Evolutionary conservation across 768 basidiomycete species (phyloP), one percentile per base, ranked within the genome.

Genomic region (Boletus pseudo-olivaceus): DNA sequence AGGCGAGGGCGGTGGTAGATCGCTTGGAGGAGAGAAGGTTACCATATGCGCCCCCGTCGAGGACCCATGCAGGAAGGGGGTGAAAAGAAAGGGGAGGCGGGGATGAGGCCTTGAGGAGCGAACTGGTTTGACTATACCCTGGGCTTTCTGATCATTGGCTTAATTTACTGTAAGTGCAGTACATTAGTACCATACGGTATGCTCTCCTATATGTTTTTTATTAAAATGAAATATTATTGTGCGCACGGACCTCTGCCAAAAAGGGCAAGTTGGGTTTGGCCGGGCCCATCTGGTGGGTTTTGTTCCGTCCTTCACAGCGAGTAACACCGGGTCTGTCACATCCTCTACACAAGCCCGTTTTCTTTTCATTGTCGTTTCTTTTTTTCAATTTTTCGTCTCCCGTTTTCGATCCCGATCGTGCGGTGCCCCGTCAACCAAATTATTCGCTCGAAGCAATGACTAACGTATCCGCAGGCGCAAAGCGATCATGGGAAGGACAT

Each of bases 381-480:
- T 47, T 11, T 50, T 38, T 27, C 17, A 26, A 10, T 51, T 41
- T 43, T 54, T 46, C 29, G 51, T 54, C n/a, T 20, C 54, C 47
- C 43, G 52, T 53, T 41, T 44, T 46, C 45, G 58, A 56, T 55
- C 55, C 37, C 75, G 72, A 86, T 87, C 87, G 85, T 88, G 87
- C 85, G 87, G 86, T 85, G 80, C 80, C 76, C 80, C 77, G 84
- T 86, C 86, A 85, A 78, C 78, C 79, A 79, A 80, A 73, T 78
- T 63, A 54, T 58, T 56, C 51, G 42, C 59, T 53, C 60, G 62
- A 68, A 59, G 65, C 81, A 58, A 80, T 90, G 87, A 83, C 88
- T 90, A 88, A 91, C 82, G 73, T 83, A 69, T 76, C 84, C 78
- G 79, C 88, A 90, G 88, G 88, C 78, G 77, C 79, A 71, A 90